Percentiles rank a stretch among this genome's conserved stretches.
phyloP scores from a whole-genome alignment of 106 monocot species.

The Dactylorhiza incarnata region DNA sequence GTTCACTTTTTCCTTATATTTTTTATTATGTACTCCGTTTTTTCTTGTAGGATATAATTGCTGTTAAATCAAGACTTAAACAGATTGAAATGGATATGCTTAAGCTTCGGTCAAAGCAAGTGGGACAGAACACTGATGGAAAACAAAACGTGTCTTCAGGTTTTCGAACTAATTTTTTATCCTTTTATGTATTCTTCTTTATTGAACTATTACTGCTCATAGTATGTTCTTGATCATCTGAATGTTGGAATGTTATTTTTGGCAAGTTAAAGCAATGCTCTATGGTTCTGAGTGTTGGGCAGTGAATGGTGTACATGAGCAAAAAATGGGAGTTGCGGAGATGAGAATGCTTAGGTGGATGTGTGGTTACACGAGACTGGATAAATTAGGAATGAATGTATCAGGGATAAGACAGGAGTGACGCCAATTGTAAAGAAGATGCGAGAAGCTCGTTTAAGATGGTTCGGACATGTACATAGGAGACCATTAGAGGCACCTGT shows the following conservation, averaged over 20 bases:
- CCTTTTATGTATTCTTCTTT: background rate
- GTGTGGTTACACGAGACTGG: too few species aligned
- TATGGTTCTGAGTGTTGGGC: too few species aligned
- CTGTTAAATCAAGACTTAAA: constrained; percentile 44
- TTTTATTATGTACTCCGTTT: constrained; percentile 8
- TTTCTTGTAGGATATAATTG: constrained; percentile 48
- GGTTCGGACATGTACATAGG: too few species aligned
- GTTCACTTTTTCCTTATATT: background rate
- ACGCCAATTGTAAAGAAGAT: too few species aligned
- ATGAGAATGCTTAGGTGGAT: too few species aligned
- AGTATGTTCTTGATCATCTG: background rate
- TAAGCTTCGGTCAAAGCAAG: constrained; percentile 57
- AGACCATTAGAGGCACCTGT: too few species aligned
- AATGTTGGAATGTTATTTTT: background rate
- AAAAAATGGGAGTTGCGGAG: too few species aligned
- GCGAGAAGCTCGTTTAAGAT: too few species aligned
- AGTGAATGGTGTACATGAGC: too few species aligned
- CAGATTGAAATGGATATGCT: constrained; percentile 67
- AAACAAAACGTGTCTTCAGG: constrained; percentile 25
- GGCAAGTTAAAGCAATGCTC: background rate
- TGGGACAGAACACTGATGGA: constrained; percentile 12
- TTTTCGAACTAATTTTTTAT: background rate
- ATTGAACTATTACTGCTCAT: background rate
- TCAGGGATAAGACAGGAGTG: too few species aligned
- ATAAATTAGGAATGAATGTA: too few species aligned